These are phyloP conservation scores for Phytophthora meadii DNA, from an alignment of 352 stramenopile species.

Conservation along the genomic window DNA sequence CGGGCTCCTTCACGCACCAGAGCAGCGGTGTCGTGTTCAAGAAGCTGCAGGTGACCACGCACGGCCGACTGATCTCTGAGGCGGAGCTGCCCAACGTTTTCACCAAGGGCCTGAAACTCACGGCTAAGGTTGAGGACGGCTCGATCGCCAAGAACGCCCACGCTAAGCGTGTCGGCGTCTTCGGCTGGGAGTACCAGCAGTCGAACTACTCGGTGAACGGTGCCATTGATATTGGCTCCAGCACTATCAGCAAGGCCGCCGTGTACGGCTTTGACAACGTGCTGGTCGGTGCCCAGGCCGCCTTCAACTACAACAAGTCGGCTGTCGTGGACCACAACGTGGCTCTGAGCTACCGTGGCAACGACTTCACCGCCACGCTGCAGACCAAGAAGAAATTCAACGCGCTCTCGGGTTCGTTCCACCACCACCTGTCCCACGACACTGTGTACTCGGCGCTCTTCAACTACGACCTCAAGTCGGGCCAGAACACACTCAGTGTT, in stretches of 20 bases:
- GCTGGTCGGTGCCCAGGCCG: constrained; percentile 70
- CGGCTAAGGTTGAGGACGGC: constrained; percentile 84
- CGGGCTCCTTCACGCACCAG: constrained; percentile 72
- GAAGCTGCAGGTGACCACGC: constrained; percentile 90
- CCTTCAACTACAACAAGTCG: constrained; percentile 87
- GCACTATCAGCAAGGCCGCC: constrained; percentile 64
- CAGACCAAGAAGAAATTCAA: constrained; percentile 92
- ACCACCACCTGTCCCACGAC: constrained; percentile 83
- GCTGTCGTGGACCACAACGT: constrained; percentile 87
- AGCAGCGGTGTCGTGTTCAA: constrained; percentile 76
- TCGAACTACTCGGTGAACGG: constrained; percentile 66
- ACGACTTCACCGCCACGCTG: constrained; percentile 79
- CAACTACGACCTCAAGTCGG: constrained; percentile 90
- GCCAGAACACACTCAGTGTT: constrained; percentile 81
- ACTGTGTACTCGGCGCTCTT: constrained; percentile 89
- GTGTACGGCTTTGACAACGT: constrained; percentile 87
- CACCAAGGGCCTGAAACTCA: constrained; percentile 83
- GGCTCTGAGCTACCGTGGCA: constrained; percentile 75
- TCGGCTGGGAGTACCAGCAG: constrained; percentile 83
- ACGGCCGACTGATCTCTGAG: constrained; percentile 78
- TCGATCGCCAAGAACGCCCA: constrained; percentile 80
- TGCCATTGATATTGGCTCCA: constrained; percentile 61
- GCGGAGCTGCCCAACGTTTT: constrained; percentile 85
- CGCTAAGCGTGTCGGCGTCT: constrained; percentile 76
- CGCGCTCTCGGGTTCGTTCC: constrained; percentile 80